Evolutionary conservation across 2,329 filamentous ascomycete species (phyloP).

Genomic region (Rachicladosporium sp.): DNA sequence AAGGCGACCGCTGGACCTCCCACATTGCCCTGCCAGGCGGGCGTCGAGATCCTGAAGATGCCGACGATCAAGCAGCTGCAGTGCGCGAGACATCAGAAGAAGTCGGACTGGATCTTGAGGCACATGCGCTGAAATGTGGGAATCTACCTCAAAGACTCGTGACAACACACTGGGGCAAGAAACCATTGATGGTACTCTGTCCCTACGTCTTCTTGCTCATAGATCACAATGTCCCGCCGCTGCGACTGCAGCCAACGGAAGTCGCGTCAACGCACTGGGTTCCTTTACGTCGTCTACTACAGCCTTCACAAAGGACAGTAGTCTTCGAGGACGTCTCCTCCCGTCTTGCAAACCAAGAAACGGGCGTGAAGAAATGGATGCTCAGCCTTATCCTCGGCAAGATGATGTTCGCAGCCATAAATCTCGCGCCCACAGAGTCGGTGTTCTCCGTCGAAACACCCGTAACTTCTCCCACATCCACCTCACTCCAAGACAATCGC

Average conservation of each 20-base stretch:
- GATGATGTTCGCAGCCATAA: constrained; percentile 57
- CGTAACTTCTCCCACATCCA: constrained; percentile 8
- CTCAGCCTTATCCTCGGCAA: constrained; percentile 47
- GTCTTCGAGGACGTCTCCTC: constrained; percentile 53
- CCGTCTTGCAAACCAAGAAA: constrained; percentile 45
- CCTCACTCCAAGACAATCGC: constrained; percentile 15
- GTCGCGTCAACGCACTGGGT: constrained; percentile 61
- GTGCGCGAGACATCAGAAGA: constrained; percentile 55
- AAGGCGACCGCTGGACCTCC: constrained; percentile 56
- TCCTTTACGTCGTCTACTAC: constrained; percentile 48
- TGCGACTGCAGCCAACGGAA: constrained; percentile 55
- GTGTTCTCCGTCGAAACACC: constrained; percentile 39
- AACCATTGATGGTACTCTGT: constrained; percentile 55
- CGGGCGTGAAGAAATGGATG: constrained; percentile 42
- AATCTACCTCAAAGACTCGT: constrained; percentile 56
- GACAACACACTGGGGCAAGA: constrained; percentile 53
- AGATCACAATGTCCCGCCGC: constrained; percentile 40
- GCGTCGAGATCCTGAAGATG: constrained; percentile 52
- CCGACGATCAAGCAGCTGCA: constrained; percentile 49
- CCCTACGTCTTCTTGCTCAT: constrained; percentile 56
- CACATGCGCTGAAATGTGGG: constrained; percentile 36
- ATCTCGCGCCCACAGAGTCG: constrained; percentile 49
- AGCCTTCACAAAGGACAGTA: constrained; percentile 45
- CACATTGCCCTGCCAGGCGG: constrained; percentile 59
- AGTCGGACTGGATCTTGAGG: constrained; percentile 45